A percentile compares a stretch with the other conserved stretches of the same genome.
Conservation (phyloP, 352 stramenopile genomes). For the Aphanomyces invadans region DNA sequence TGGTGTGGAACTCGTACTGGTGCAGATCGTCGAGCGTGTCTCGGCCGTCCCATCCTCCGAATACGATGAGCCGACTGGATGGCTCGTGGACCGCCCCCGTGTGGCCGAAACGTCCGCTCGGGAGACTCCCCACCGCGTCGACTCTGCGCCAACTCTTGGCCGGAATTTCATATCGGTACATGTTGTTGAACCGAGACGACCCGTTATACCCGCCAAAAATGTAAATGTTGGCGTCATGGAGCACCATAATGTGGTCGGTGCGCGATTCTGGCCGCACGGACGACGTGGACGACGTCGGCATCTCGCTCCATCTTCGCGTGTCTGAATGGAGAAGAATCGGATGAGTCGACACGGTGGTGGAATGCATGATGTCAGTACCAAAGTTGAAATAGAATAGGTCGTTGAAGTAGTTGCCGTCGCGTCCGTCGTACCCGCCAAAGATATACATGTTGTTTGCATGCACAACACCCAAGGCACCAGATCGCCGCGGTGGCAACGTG, state of each 20-base stretch:
- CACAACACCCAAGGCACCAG: constrained; percentile 68
- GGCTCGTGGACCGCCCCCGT: constrained; percentile 64
- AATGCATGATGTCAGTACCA: constrained; percentile 28
- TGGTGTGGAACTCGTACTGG: constrained; percentile 64
- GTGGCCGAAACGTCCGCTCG: constrained; percentile 72
- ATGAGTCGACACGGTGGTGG: neutral
- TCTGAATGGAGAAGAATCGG: constrained; percentile 25
- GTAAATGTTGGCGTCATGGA: constrained; percentile 70
- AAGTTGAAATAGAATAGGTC: constrained; percentile 86
- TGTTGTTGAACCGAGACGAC: constrained; percentile 71
- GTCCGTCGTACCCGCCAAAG: constrained; percentile 84
- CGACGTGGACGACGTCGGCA: constrained; percentile 46
- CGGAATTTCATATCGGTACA: constrained; percentile 62
- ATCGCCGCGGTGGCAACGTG: constrained; percentile 54
- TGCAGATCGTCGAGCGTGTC: constrained; percentile 80
- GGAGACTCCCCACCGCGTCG: constrained; percentile 39
- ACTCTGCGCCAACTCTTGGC: constrained; percentile 49
- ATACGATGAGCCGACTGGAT: constrained; percentile 70
- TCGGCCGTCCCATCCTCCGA: constrained; percentile 80
- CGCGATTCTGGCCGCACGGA: constrained; percentile 58
- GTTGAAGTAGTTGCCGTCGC: constrained; percentile 86
- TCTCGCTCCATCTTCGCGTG: constrained; percentile 61
- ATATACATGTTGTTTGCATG: constrained; percentile 82
- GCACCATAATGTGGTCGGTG: constrained; percentile 84
- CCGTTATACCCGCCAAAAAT: constrained; percentile 87